phyloP scores from a whole-genome alignment of 768 basidiomycete species.

The Tubosaeta brunneosetosa region DNA sequence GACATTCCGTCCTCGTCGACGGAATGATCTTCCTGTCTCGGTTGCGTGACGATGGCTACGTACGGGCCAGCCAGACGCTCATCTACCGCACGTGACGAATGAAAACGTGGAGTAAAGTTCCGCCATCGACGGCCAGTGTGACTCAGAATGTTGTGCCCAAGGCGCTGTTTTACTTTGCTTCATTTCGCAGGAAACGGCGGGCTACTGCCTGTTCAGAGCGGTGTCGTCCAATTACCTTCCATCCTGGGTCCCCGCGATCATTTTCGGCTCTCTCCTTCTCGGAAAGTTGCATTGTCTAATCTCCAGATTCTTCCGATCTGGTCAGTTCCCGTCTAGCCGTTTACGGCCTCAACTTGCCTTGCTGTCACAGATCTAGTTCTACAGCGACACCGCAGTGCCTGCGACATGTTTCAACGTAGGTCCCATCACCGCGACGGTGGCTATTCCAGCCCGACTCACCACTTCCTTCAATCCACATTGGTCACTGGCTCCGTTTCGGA shows the following conservation, averaged over 20 bases:
- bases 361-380: slow-evolving; percentile 28
- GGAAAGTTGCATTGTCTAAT: slow-evolving; percentile 19
- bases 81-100: neutral
- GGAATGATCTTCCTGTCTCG: neutral
- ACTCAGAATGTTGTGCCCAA: slow-evolving; percentile 2
- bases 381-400: slow-evolving; percentile 29
- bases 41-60: neutral
- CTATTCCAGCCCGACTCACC: slow-evolving; percentile 28
- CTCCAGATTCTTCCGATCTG: slow-evolving; percentile 16
- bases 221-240: slow-evolving; percentile 13
- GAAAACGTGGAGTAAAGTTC: slow-evolving; percentile 10
- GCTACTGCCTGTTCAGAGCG: slow-evolving; percentile 19
- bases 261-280: slow-evolving; percentile 14
- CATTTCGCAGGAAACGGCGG: slow-evolving; percentile 23
- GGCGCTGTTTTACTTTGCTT: slow-evolving; percentile 22
- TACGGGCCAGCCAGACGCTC: neutral
- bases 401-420: slow-evolving; percentile 33
- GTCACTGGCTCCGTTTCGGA: slow-evolving; percentile 31
- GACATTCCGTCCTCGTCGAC: neutral
- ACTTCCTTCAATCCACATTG: slow-evolving; percentile 23
- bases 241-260: slow-evolving; percentile 23
- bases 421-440: slow-evolving; percentile 32
- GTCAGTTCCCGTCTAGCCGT: slow-evolving; percentile 11
- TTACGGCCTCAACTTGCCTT: slow-evolving; percentile 23
- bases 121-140: slow-evolving; percentile 20